These are phyloP conservation scores for Verticillium longisporum DNA, from an alignment of 2,329 filamentous ascomycete species.

Conservation along the genomic window DNA sequence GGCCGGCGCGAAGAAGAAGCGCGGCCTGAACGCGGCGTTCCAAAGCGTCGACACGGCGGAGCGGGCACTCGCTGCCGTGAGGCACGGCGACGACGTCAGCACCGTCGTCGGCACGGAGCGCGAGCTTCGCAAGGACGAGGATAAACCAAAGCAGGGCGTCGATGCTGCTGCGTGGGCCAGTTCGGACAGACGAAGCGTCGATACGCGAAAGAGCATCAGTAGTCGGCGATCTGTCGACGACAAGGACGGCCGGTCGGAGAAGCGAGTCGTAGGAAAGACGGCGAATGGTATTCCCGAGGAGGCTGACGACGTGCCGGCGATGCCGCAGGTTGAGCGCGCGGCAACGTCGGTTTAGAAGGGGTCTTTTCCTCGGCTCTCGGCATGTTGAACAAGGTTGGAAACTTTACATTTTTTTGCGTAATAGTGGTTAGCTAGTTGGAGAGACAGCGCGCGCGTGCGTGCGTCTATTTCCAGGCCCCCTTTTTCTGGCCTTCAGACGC, in stretches of 20 bases:
- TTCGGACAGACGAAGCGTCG: neutral
- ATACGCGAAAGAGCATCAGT: neutral
- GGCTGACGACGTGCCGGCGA: neutral
- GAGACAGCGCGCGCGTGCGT: neutral
- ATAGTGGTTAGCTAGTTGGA: neutral
- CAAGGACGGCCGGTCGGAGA: neutral
- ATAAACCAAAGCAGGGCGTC: constrained; percentile 9
- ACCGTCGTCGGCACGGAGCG: constrained; percentile 18
- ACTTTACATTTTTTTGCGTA: neutral
- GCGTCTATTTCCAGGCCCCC: neutral
- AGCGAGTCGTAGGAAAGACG: neutral
- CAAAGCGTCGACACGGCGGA: constrained; percentile 41
- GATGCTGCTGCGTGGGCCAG: neutral
- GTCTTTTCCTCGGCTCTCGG: neutral
- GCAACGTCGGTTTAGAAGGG: neutral
- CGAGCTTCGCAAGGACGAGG: constrained; percentile 13
- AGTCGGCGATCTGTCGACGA: neutral
- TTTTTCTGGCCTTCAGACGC: neutral
- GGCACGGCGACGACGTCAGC: constrained; percentile 33
- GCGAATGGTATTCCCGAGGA: constrained; percentile 2
- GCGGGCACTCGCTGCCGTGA: constrained; percentile 36
- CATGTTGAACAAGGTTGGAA: neutral
- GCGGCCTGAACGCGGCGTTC: constrained; percentile 36
- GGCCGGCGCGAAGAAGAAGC: constrained; percentile 24
- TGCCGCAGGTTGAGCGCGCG: neutral